phyloP scores from a whole-genome alignment of 2,329 filamentous ascomycete species.

The Trichoderma cornu-damae region DNA sequence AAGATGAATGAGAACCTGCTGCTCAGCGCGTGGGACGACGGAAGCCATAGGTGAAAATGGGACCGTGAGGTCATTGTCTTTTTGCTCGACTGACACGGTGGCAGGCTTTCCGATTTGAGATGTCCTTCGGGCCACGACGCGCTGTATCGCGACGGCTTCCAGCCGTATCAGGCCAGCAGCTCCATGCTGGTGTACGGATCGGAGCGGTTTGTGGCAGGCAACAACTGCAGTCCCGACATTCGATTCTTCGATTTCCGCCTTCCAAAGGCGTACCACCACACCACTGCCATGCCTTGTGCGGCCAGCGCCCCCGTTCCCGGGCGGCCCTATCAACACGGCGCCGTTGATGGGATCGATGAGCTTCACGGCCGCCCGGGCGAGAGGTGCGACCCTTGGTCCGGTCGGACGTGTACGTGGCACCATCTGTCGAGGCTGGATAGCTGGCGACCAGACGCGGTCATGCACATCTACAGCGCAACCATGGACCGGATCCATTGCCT shows the following conservation, averaged over 20 bases:
- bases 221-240: constrained; percentile 39
- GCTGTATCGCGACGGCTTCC: constrained; percentile 50
- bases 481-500: constrained; percentile 42
- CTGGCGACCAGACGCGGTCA: constrained; percentile 46
- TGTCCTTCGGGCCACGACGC: constrained; percentile 43
- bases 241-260: constrained; percentile 53
- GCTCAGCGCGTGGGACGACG: constrained; percentile 51
- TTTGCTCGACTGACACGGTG: constrained; percentile 3
- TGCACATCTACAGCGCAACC: constrained; percentile 38
- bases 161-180: constrained; percentile 42
- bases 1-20: constrained; percentile 38
- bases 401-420: constrained; percentile 45
- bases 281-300: constrained; percentile 44
- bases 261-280: constrained; percentile 45
- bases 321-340: neutral
- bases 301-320: neutral
- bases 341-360: neutral
- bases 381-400: constrained; percentile 34
- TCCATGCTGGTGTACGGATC: constrained; percentile 46
- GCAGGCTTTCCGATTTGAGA: constrained; percentile 45
- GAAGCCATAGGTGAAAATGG: constrained; percentile 39
- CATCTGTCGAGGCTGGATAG: constrained; percentile 37
- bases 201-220: constrained; percentile 48
- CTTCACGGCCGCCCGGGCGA: constrained; percentile 33
- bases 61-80: too few relatives aligned